A percentile compares a stretch with the other conserved stretches of the same genome.
Conservation (phyloP, 768 basidiomycete species). For the Leccinum pellstonianum region DNA sequence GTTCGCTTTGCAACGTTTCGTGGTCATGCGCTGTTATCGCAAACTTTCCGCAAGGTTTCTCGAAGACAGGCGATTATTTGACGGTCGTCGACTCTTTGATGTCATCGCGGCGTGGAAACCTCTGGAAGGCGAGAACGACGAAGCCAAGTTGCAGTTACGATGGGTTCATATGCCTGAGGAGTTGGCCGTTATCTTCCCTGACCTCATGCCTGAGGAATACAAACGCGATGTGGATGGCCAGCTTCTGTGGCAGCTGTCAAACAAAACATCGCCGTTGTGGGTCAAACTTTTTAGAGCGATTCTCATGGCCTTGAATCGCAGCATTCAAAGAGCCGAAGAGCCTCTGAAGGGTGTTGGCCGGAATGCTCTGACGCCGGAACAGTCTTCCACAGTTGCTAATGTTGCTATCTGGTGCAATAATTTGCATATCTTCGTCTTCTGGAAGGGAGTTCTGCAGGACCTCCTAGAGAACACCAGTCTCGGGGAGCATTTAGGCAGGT, state of each 20-base stretch:
- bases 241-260: background rate
- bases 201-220: background rate
- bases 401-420: background rate
- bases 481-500: background rate
- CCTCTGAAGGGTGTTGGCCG: background rate
- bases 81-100: background rate
- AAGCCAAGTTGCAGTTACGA: background rate
- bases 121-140: background rate
- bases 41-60: background rate
- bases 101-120: background rate
- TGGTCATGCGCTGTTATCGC: background rate
- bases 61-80: background rate
- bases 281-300: background rate
- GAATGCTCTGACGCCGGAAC: background rate
- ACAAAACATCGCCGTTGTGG: background rate
- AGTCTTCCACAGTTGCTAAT: background rate
- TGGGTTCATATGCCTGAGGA: background rate
- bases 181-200: background rate
- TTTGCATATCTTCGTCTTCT: background rate
- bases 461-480: background rate
- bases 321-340: background rate
- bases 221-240: background rate
- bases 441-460: background rate
- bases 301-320: background rate
- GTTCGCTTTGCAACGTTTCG: background rate